These are phyloP conservation scores for Trifolium dubium DNA, from an alignment of 306 rosid genomes.

Conservation along the genomic window DNA sequence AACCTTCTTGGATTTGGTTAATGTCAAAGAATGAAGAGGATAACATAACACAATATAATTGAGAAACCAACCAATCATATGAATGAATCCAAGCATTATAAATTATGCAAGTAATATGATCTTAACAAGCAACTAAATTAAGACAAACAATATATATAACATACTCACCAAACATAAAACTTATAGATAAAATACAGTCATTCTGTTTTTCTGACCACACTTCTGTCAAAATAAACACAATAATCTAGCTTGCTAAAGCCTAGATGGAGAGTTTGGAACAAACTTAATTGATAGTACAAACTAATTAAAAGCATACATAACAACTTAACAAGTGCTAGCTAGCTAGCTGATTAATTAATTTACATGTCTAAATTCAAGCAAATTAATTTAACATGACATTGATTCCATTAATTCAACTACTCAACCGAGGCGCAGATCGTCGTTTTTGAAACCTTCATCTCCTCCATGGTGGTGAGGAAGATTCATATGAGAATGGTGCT, in stretches of 20 bases:
- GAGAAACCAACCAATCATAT: background rate
- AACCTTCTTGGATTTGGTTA: background rate
- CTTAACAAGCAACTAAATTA: background rate
- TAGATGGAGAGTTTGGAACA: conserved; percentile 26
- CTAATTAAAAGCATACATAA: conserved; percentile 29
- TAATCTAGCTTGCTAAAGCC: conserved; percentile 23
- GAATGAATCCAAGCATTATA: background rate
- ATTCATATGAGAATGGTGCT: conserved; percentile 49
- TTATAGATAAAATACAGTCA: conserved; percentile 24
- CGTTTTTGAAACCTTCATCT: conserved; percentile 38
- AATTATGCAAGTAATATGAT: background rate
- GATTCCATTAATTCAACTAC: background rate
- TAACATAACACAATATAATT: background rate
- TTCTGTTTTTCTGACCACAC: conserved; percentile 39
- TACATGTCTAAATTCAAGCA: conserved; percentile 20
- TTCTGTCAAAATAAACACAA: conserved; percentile 13
- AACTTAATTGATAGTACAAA: conserved; percentile 14
- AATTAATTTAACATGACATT: background rate
- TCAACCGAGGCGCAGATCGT: conserved; percentile 65
- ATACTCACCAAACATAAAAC: conserved; percentile 24
- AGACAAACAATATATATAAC: background rate
- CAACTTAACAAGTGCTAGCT: conserved; percentile 20
- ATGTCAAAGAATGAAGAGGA: background rate
- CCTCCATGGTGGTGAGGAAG: conserved; percentile 38
- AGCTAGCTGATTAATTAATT: conserved; percentile 28